Conservation (phyloP, 176 grass and related monocot species). For the Oryza glumipatula region DNA sequence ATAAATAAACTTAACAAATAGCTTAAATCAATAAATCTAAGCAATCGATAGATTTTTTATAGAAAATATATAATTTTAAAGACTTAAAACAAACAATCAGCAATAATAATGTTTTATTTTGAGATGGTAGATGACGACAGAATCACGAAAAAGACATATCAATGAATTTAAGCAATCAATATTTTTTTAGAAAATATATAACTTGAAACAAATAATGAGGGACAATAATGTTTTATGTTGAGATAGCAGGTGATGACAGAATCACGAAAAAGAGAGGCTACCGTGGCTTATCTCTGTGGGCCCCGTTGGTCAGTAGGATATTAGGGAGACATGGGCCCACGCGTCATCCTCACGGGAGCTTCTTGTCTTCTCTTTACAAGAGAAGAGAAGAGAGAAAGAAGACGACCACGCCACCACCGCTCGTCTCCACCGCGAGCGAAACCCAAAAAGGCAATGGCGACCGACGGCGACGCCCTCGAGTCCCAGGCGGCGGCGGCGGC, state of each 20-base stretch:
- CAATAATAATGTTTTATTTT: not conserved
- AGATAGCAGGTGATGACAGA: not conserved
- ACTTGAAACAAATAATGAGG: no score
- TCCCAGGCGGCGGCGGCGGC: conserved; percentile 57
- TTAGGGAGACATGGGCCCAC: not conserved
- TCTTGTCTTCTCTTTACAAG: no score
- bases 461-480: conserved; percentile 41
- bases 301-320: not conserved
- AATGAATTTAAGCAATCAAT: no score
- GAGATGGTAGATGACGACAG: not conserved
- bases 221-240: not conserved
- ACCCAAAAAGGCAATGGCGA: conserved; percentile 19
- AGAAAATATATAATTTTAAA: no score
- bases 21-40: no score
- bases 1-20: no score
- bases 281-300: not conserved
- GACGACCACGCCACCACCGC: not conserved
- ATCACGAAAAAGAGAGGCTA: not conserved
- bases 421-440: not conserved
- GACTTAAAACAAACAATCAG: no score
- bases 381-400: not conserved
- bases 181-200: no score
- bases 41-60: no score
- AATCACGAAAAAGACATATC: no score
- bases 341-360: not conserved